phyloP scores from a whole-genome alignment of 1,284 basidiomycete species.

The Neolentinus lepideus region DNA sequence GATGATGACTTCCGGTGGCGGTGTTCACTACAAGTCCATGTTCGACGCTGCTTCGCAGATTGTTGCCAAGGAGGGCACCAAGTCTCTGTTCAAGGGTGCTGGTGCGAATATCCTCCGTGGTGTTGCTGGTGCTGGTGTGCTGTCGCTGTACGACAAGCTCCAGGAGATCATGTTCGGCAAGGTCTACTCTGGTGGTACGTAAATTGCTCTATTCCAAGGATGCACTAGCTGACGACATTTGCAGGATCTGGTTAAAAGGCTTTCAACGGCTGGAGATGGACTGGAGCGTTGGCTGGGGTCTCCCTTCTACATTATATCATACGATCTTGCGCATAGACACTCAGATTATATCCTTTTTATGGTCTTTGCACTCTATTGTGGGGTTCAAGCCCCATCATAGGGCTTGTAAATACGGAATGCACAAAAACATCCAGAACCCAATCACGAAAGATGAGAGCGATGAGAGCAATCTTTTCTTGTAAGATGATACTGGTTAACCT shows the following conservation, averaged over 20 bases:
- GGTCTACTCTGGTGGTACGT: slow-evolving; percentile 79
- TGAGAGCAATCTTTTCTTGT: too few relatives aligned
- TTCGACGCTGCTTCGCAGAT: slow-evolving; percentile 83
- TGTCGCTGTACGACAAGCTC: slow-evolving; percentile 92
- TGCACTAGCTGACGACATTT: not conserved
- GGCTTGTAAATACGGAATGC: slow-evolving; percentile 3
- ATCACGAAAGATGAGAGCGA: not conserved
- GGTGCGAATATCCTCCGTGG: slow-evolving; percentile 98
- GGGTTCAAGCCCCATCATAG: not conserved
- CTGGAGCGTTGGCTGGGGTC: slow-evolving; percentile 7
- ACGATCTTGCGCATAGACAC: slow-evolving; percentile 25
- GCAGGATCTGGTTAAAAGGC: slow-evolving; percentile 41
- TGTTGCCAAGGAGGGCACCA: slow-evolving; percentile 84
- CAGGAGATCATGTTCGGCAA: slow-evolving; percentile 91
- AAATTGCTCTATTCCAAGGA: too few relatives aligned
- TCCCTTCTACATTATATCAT: slow-evolving; percentile 22
- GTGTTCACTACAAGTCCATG: slow-evolving; percentile 89
- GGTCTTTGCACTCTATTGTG: not conserved
- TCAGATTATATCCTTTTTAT: slow-evolving; percentile 3
- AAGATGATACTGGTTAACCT: too few relatives aligned
- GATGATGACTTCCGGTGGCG: slow-evolving; percentile 91
- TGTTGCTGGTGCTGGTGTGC: slow-evolving; percentile 96
- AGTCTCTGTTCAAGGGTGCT: slow-evolving; percentile 92
- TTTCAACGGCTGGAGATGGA: slow-evolving; percentile 6
- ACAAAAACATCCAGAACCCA: slow-evolving; percentile 1